Evolutionary conservation across 2,329 filamentous ascomycete genomes (phyloP), one percentile per base, ranked within the genome.

Genomic region (Colletotrichum sp.): DNA sequence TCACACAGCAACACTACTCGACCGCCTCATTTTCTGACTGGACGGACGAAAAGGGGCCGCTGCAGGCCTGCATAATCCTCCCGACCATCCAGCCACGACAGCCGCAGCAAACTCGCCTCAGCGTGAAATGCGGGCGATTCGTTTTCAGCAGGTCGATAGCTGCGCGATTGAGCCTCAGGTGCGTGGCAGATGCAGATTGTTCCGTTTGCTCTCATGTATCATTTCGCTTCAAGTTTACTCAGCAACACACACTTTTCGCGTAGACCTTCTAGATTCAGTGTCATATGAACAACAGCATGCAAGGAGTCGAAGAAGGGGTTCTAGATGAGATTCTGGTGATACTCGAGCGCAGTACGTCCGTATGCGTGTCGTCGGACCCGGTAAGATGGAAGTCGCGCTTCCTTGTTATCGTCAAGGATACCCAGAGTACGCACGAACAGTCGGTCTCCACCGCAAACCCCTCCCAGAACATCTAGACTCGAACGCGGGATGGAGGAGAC

Each of bases 21-120:
- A 75, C 73, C 38, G 73, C 73, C 73, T 75, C 63, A 63, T 58
- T 67, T 70, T 32, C 32, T 61, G 26, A 34, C 28, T 67, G 63
- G 70, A 48, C 57, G 48, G 24, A 15, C 15, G 24, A 34, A 52
- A 43, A 43, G 63, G 61, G 71, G 18, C 55, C 18, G 64, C 26
- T 57, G 21, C 30, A 68, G 63, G 55, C 48, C 21, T 16, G 65
- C 65, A 48, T 28, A 32, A 36, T 60, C 67, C 32, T 32, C 43
- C 57, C 67, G 30, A n/a, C 34, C 28, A 28, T 57, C 43, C 30
- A 65, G 72, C 52, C 61, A 67, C 61, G 36, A 58, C 61, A 74
- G 38, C 68, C 38, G 68, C 68, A 55, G 52, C 48, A 72, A 72
- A 67, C 16, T 12, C 28, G 52, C 36, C 61, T 55, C 66, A 66